Evolutionary conservation across 306 rosid species (phyloP), one percentile per base, ranked within the genome.

Genomic region (Corylus heterophylla): DNA sequence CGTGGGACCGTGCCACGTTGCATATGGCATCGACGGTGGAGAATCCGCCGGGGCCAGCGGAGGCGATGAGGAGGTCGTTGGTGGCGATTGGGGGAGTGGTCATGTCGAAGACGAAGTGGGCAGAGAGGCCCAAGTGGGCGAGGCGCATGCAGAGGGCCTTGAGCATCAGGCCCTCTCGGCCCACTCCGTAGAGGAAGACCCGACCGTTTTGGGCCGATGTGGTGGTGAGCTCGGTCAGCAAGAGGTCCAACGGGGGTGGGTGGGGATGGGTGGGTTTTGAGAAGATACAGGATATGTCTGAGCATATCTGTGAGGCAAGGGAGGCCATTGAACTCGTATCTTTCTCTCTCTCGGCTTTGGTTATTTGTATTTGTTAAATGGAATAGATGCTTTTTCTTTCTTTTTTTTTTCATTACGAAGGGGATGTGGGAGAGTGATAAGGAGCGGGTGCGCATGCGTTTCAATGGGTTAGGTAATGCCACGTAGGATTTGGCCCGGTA

Each of bases 101-200:
- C 96, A 93, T 88, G 87, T 95, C 97, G 78, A 90, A 90, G 66
- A 93, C 96, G 55, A 87, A 67, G 85, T 95, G 98, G 66, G 98
- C 81, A 0, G 89, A 84, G 78, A 91, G 86, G 80, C 96, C 96
- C 50, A 93, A 81, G 80, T 95, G 98, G 74, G 84, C 83, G 4
- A 95, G 86, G 11, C 97, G 94, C 98, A 95, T 95, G 80, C 97
- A 91, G 13, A 95, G 82, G 64, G 91, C 98, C 74, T 88, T 89
- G 5, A 95, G 84, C 99, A 93, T 94, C 25, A 94, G 86, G 81
- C 97, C 97, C 77, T 94, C 97, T 5, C 97, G 94, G 77, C 98
- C 97, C 31, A 91, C 93, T 13, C 95, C 97, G 73, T 92, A 92
- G 62, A 94, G 90, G 82, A 94, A 94, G 69, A 94, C 88, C 2